A percentile compares a stretch with the other conserved stretches of the same genome.
These are phyloP conservation scores for Irpex sp. DNA, from an alignment of 1,284 basidiomycete species.

Conservation along the genomic window DNA sequence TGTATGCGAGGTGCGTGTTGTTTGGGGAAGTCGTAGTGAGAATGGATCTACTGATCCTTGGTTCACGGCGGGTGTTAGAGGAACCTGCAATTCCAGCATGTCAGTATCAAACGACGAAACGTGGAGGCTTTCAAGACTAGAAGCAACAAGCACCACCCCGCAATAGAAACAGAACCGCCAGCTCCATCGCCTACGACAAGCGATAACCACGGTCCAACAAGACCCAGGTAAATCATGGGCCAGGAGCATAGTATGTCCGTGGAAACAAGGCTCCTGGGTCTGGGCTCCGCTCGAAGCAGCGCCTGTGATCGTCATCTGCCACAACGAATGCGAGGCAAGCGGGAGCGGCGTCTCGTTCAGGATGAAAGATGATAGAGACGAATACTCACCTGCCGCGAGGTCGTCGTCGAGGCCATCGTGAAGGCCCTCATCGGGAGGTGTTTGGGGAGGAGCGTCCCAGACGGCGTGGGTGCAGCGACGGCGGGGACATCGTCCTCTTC, in stretches of 20 bases:
- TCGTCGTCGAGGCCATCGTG: conserved; percentile 52
- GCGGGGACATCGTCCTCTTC: conserved; percentile 40
- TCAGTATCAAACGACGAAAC: neutral
- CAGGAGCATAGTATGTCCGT: neutral
- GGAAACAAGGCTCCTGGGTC: neutral
- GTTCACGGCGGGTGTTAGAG: neutral
- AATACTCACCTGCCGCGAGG: conserved; percentile 12
- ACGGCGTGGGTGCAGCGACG: conserved; percentile 6
- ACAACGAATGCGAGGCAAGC: neutral
- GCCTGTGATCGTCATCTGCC: neutral
- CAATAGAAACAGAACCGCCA: neutral
- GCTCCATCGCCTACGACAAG: too few relatives aligned
- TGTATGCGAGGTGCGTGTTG: neutral
- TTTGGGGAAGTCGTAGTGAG: neutral
- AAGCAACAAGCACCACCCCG: neutral
- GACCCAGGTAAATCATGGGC: neutral
- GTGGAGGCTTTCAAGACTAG: neutral
- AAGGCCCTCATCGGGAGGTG: conserved; percentile 67
- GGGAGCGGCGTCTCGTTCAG: neutral
- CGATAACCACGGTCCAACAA: too few relatives aligned
- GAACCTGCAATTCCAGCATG: neutral
- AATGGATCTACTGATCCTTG: conserved; percentile 3
- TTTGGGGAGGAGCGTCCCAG: conserved; percentile 48
- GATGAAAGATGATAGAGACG: neutral
- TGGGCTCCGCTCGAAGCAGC: neutral